Conservation (phyloP, 257 asterid species). For the Solanum medicagineum region DNA sequence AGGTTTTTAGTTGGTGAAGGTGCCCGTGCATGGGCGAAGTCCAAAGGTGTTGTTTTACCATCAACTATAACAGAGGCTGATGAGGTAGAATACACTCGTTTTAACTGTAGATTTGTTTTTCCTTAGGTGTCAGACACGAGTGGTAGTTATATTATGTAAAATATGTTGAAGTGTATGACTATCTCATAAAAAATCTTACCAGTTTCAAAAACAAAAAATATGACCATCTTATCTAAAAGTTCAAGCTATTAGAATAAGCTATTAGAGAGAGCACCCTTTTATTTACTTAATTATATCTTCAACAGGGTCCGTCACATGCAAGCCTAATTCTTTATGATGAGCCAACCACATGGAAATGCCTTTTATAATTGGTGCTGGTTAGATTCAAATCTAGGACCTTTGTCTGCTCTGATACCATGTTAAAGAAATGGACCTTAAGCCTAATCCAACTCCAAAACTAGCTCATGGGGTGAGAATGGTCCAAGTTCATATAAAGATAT, state of each 20-base stretch:
- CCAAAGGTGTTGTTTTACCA: slow-evolving; percentile 51
- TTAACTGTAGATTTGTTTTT: not conserved
- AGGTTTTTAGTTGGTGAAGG: slow-evolving; percentile 99
- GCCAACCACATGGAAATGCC: not conserved
- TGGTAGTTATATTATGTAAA: not conserved
- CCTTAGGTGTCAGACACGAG: not conserved
- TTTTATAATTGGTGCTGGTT: not conserved
- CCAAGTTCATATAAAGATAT: not conserved
- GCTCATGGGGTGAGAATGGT: not conserved
- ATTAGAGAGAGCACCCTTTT: not conserved
- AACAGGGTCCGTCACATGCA: not conserved
- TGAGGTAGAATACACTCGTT: slow-evolving; percentile 30
- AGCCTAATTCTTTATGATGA: not conserved
- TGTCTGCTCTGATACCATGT: not conserved
- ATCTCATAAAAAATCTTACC: not conserved
- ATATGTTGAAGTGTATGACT: not conserved
- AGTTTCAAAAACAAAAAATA: too few species aligned
- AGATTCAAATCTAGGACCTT: not conserved
- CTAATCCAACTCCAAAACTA: not conserved
- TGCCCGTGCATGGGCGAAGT: slow-evolving; percentile 70
- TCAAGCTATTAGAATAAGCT: not conserved
- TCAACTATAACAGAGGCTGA: slow-evolving; percentile 29
- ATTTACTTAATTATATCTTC: not conserved
- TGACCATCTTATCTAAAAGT: not conserved
- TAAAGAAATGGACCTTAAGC: not conserved